These are phyloP conservation scores for Ilex aquifolium DNA, from an alignment of 257 asterid species.

Conservation along the genomic window DNA sequence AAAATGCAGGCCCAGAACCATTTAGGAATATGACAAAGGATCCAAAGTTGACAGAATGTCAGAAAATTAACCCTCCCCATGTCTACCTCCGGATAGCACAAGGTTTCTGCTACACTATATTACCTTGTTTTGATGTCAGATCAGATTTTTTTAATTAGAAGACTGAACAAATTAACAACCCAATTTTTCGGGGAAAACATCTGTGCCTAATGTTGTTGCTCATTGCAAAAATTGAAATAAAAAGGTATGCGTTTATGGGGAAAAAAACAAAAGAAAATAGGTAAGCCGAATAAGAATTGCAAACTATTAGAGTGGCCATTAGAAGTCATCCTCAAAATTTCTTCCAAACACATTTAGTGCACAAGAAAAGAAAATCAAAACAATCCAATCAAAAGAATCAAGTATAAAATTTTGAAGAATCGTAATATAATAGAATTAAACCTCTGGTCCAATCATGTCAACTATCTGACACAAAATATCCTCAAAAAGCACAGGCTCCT, in stretches of 20 bases:
- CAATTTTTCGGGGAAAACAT: no score
- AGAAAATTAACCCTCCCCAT: no score
- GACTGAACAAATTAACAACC: no score
- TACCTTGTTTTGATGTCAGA: no score
- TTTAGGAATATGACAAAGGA: not conserved
- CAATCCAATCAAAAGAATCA: constrained; percentile 1
- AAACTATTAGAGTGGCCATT: constrained; percentile 9
- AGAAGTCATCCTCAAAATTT: constrained; percentile 6
- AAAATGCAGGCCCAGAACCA: no score
- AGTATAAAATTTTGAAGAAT: constrained; percentile 9
- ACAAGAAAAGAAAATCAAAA: constrained; percentile 2
- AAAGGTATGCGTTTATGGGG: not conserved
- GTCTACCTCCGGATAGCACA: no score
- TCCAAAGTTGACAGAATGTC: not conserved
- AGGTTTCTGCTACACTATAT: no score
- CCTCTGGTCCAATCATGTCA: constrained; percentile 98
- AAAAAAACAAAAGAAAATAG: not conserved
- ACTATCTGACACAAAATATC: constrained; percentile 97
- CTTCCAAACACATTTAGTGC: constrained; percentile 5
- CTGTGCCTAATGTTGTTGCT: no score
- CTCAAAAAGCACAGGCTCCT: constrained; percentile 99
- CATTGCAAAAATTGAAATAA: no score
- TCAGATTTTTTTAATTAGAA: no score
- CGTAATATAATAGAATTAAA: constrained; percentile 19
- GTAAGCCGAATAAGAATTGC: constrained; percentile 7